These are phyloP conservation scores for Ophiostoma sp. DNA, from an alignment of 2,329 filamentous ascomycete species.

Conservation along the genomic window DNA sequence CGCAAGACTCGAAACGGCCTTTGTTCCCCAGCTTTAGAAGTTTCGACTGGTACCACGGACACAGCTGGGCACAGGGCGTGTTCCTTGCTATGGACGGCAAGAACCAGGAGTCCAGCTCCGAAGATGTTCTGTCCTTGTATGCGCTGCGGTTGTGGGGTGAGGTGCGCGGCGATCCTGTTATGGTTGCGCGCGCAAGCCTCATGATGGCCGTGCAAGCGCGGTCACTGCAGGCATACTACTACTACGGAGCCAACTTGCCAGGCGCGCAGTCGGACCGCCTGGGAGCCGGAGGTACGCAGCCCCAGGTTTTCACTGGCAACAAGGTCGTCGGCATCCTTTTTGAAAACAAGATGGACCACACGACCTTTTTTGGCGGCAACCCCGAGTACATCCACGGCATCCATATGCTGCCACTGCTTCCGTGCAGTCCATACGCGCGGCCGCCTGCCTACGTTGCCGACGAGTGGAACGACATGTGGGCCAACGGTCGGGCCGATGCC, in stretches of 20 bases:
- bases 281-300: slow-evolving; percentile 11
- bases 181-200: slow-evolving; percentile 76
- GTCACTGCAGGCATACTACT: slow-evolving; percentile 72
- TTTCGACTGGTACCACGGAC: slow-evolving; percentile 94
- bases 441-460: slow-evolving; percentile 64
- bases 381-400: slow-evolving; percentile 71
- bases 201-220: slow-evolving; percentile 76
- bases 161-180: slow-evolving; percentile 65
- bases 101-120: slow-evolving; percentile 79
- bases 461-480: slow-evolving; percentile 79
- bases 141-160: slow-evolving; percentile 91
- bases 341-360: slow-evolving; percentile 92
- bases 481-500: slow-evolving; percentile 55
- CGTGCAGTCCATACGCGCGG: slow-evolving; percentile 62
- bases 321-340: slow-evolving; percentile 69
- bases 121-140: slow-evolving; percentile 83
- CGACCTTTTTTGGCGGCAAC: slow-evolving; percentile 76
- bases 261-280: slow-evolving; percentile 26
- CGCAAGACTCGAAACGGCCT: slow-evolving; percentile 45
- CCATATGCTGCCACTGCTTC: slow-evolving; percentile 74
- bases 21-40: slow-evolving; percentile 72
- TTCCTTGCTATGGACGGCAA: slow-evolving; percentile 68
- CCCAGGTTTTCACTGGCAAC: slow-evolving; percentile 67
- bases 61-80: slow-evolving; percentile 84
- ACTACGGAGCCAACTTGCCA: slow-evolving; percentile 69